Evolutionary conservation across 345 rosid genomes (phyloP).

Genomic region (Eucalyptus erythrocorys): DNA sequence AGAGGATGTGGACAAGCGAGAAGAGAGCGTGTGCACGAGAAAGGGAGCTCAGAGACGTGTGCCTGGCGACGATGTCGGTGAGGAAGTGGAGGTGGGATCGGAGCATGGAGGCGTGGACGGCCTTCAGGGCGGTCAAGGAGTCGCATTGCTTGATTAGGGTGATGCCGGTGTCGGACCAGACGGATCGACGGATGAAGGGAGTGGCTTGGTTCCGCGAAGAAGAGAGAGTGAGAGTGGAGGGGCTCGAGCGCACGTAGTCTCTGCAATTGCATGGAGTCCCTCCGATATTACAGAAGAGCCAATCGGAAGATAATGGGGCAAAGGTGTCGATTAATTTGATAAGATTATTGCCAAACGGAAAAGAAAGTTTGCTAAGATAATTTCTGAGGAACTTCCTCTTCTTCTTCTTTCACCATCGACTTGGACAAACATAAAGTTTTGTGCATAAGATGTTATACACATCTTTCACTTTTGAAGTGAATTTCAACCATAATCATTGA

Average conservation of each 20-base stretch:
- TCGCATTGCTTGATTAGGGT: background rate
- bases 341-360: background rate
- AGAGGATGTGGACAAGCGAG: background rate
- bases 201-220: background rate
- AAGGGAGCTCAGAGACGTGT: slow-evolving; percentile 15
- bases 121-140: slow-evolving; percentile 5
- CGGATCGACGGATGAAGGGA: background rate
- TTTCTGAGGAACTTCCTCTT: background rate
- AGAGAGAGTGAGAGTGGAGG: background rate
- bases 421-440: background rate
- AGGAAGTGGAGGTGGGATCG: slow-evolving; percentile 3
- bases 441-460: background rate
- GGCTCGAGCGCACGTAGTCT: background rate
- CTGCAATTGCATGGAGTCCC: background rate
- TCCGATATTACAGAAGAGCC: background rate
- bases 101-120: slow-evolving; percentile 11
- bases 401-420: background rate
- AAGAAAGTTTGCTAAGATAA: background rate
- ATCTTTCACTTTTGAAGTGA: background rate
- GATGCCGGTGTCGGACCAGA: background rate
- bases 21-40: slow-evolving; percentile 16
- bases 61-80: slow-evolving; percentile 8
- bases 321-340: background rate
- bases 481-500: too few relatives aligned
- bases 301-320: background rate